A percentile compares a stretch with the other conserved stretches of the same genome.
Conservation (phyloP, 371 early-diverging fungal species). For the Cladochytrium tenue region DNA sequence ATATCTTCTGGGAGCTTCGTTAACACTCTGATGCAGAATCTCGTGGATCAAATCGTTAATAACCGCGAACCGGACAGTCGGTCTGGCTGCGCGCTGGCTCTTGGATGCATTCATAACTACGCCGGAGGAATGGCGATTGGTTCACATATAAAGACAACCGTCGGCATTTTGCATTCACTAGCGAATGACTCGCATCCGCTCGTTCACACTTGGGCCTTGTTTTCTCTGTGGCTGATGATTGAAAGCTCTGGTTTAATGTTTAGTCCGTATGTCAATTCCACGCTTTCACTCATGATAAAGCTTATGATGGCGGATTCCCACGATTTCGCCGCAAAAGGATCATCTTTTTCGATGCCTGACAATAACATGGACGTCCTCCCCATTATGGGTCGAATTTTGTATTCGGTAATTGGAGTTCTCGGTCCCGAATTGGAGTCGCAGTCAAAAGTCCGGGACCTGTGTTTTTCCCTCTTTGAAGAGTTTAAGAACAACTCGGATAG, state of each 20-base stretch:
- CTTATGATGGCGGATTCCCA: slow-evolving; percentile 87
- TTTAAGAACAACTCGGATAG: slow-evolving; percentile 76
- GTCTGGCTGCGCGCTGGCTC: slow-evolving; percentile 86
- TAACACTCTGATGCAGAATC: slow-evolving; percentile 75
- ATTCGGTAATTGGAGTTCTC: slow-evolving; percentile 83
- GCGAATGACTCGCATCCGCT: slow-evolving; percentile 89
- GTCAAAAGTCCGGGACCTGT: slow-evolving; percentile 71
- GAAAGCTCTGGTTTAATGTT: slow-evolving; percentile 90
- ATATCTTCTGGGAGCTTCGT: slow-evolving; percentile 68
- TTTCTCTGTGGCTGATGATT: slow-evolving; percentile 82
- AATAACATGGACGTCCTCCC: slow-evolving; percentile 56
- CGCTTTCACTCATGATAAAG: slow-evolving; percentile 79
- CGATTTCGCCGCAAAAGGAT: slow-evolving; percentile 61
- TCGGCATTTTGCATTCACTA: slow-evolving; percentile 86
- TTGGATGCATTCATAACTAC: slow-evolving; percentile 84
- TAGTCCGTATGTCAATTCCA: slow-evolving; percentile 82
- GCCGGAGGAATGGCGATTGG: slow-evolving; percentile 90
- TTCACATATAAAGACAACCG: slow-evolving; percentile 80
- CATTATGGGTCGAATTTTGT: slow-evolving; percentile 82
- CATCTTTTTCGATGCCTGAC: slow-evolving; percentile 31
- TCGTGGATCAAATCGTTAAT: slow-evolving; percentile 85
- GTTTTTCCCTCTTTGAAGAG: slow-evolving; percentile 75
- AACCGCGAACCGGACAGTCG: slow-evolving; percentile 91
- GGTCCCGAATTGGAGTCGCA: slow-evolving; percentile 88
- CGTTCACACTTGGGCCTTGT: slow-evolving; percentile 91